A percentile compares a stretch with the other conserved stretches of the same genome.
Conservation (phyloP, 1,284 basidiomycete genomes). For the Pisolithus thermaeus region DNA sequence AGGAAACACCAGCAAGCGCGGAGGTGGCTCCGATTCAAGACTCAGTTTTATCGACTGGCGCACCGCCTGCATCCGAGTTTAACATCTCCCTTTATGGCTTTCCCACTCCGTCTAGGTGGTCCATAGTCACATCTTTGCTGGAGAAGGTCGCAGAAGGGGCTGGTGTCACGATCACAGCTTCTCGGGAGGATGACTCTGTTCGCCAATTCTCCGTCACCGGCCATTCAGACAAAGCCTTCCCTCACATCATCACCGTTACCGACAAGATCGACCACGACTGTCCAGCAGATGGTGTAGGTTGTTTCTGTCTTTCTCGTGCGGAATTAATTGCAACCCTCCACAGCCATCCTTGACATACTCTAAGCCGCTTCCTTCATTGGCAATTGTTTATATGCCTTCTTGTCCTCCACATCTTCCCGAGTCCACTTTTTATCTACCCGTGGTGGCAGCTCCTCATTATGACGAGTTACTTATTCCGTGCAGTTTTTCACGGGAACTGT, state of each 20-base stretch:
- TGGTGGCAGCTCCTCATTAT: constrained; percentile 37
- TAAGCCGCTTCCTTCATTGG: constrained; percentile 49
- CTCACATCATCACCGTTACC: constrained; percentile 39
- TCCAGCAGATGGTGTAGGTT: constrained; percentile 42
- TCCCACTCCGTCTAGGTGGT: constrained; percentile 50
- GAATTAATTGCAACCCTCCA: constrained; percentile 39
- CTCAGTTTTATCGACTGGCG: constrained; percentile 2
- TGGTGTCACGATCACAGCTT: constrained; percentile 17
- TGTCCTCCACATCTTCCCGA: constrained; percentile 37
- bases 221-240: constrained; percentile 20
- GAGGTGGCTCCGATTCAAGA: constrained; percentile 15
- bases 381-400: constrained; percentile 58
- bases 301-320: constrained; percentile 21
- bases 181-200: constrained; percentile 16
- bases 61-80: constrained; percentile 36
- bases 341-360: constrained; percentile 37
- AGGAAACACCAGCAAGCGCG: constrained; percentile 24
- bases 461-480: constrained; percentile 28
- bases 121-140: constrained; percentile 50
- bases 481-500: constrained; percentile 40
- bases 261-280: constrained; percentile 45
- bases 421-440: constrained; percentile 57
- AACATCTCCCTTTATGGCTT: constrained; percentile 59
- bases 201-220: constrained; percentile 21
- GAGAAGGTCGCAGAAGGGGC: constrained; percentile 33